A percentile compares a stretch with the other conserved stretches of the same genome.
Conservation (phyloP, 371 early-diverging fungal species). For the Zychaea mexicana region DNA sequence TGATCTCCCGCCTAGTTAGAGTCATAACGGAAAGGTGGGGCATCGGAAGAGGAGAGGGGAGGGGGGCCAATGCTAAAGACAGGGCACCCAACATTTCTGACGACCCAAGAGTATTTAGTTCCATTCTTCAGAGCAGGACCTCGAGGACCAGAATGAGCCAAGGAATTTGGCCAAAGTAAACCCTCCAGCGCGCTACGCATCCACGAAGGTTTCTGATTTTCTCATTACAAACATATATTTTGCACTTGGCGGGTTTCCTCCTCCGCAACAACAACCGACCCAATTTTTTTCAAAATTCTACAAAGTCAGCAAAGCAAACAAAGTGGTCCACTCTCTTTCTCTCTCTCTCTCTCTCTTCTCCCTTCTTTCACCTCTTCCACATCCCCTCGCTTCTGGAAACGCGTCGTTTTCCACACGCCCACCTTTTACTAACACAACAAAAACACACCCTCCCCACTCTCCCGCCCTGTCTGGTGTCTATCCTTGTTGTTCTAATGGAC, state of each 20-base stretch:
- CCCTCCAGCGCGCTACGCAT: not conserved
- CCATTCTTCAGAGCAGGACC: conserved; percentile 1
- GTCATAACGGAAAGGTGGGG: conserved; percentile 11
- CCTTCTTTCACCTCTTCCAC: not conserved
- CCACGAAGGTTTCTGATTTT: not conserved
- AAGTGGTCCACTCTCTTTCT: not conserved
- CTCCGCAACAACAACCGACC: conserved; percentile 11
- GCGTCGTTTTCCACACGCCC: conserved; percentile 7
- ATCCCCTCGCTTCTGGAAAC: not conserved
- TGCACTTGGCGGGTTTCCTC: conserved; percentile 2
- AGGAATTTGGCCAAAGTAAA: conserved; percentile 2
- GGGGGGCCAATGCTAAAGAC: too few relatives aligned
- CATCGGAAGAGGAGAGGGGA: conserved; percentile 2
- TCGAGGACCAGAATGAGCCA: not conserved
- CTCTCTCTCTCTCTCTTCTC: conserved; percentile 6
- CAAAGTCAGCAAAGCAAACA: conserved; percentile 5
- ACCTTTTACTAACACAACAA: not conserved
- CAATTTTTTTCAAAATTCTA: conserved; percentile 14
- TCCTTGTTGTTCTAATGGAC: conserved; percentile 5
- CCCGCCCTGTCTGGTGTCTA: not conserved
- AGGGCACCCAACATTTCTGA: too few relatives aligned
- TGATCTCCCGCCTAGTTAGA: conserved; percentile 7
- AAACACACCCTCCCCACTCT: conserved; percentile 7
- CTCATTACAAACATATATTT: too few relatives aligned
- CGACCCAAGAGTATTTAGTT: not conserved